Base-by-base conservation (phyloP, 2,329 filamentous ascomycete species). In the Colletotrichum zoysiae region DNA sequence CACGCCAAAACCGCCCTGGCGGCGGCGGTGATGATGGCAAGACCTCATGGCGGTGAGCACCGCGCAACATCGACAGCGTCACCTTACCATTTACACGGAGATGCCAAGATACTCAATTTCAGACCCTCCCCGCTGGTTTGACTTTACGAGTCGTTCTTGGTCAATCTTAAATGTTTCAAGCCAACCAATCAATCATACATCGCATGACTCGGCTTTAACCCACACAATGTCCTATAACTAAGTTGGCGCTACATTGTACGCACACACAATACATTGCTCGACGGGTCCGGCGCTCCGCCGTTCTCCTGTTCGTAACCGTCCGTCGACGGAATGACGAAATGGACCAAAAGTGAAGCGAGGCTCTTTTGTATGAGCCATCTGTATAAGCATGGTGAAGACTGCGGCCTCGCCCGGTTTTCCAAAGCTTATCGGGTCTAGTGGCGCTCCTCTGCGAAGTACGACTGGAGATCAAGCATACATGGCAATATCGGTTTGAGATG, bases 121-220 rank as follows among this genome's bases (percentile, higher is more conserved):
- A 63, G 26, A 68, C 12, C 12, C 42, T 51, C 65, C 30, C 65
- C 65, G 53, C 65, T 12, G 38, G 6, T 69, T 64, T 63, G 46
- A 63, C 44, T 69, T 64, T 60, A 59, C 30, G 33, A 64, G 35
- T 64, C 40, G 65, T 55, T 71, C 65, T 69, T 69, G 58, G 69
- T 46, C 40, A 69, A 64, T 64, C 63, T 69, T 12, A 20, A 6
- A 38, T 60, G 59, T 40, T 40, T 44, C 40, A 58, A 33, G n/a
- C 38, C 30, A 30, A 30, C 30, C 18, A 40, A 48, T 65, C 65
- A 71, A 71, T 64, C 33, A 40, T 30, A 18, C n/a, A 18, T 23
- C 14, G 53, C 69, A 69, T 71, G 65, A 71, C 65, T 71, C 69
- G 59, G 38, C 20, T 35, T n/a, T 35, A 18, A 23, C 40, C 59